Evolutionary conservation across 2,329 filamentous ascomycete species (phyloP), one percentile per base, ranked within the genome.

Genomic region (Colletotrichum sp.): DNA sequence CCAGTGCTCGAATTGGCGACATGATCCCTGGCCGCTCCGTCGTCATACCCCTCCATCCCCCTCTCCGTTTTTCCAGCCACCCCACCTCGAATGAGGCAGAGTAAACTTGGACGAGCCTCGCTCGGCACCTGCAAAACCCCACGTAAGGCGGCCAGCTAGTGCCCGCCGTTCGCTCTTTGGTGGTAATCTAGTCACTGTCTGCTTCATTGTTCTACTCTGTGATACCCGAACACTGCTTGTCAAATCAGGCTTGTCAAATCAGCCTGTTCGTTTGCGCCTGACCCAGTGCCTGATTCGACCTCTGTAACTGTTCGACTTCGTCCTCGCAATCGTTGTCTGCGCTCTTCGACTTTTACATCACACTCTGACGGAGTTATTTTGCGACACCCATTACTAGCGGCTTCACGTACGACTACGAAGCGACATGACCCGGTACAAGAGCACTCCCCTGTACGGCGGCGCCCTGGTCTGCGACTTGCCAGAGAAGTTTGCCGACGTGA

Each of bases 381-480:
- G 44, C 44, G 44, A 21, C 44, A 21, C 44, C 9, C n/a, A 21
- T 12, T 21, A 21, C 44, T 49, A 49, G 44, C 44, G n/a, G 3
- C 44, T 49, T 21, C 44, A 13, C 30, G 21, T 13, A 26, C 52
- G 30, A 32, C 32, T 12, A 62, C 9, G 16, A n/a, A 7, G 59
- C 18, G 64, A 18, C 60, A 92, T 90, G 89, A 85, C 91, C 78
- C 83, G 85, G 32, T 95, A 90, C 85, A 87, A 87, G 77, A 88
- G 82, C 79, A 92, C 89, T 64, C 87, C 90, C 71, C 91, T 96
- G 63, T 96, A 93, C 82, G 94, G 94, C 82, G 94, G 93, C 82
- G 94, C 94, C 76, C 90, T 96, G 77, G 88, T 90, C 78, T 91
- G 89, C 80, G 93, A 95, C 77, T 87, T 96, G 16, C 94, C 94